Evolutionary conservation across 2,329 filamentous ascomycete species (phyloP).

Genomic region (Tolypocladium guangdongense): DNA sequence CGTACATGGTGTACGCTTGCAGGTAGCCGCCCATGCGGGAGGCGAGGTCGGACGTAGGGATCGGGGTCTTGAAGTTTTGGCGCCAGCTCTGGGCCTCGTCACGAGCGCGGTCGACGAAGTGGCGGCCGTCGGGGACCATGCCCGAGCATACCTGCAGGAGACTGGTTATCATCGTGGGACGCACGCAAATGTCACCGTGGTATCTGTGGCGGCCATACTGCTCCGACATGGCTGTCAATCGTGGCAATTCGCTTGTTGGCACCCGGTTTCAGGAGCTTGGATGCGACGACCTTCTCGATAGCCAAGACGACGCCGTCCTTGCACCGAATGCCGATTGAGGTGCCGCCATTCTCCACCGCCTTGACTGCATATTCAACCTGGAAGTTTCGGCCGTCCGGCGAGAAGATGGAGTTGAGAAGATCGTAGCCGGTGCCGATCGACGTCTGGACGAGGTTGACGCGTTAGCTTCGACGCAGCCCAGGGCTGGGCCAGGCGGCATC

Average conservation of each 20-base stretch:
- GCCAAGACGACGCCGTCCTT: constrained; percentile 95
- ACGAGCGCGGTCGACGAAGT: constrained; percentile 88
- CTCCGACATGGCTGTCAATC: constrained; percentile 85
- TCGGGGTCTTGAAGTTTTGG: constrained; percentile 87
- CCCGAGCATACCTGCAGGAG: constrained; percentile 77
- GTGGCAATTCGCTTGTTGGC: constrained; percentile 97
- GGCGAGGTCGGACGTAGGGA: constrained; percentile 78
- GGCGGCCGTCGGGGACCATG: constrained; percentile 86
- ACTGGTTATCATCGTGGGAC: neutral
- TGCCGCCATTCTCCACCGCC: constrained; percentile 96
- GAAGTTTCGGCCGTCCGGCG: constrained; percentile 96
- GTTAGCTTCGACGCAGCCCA: constrained; percentile 3
- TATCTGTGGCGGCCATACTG: constrained; percentile 48
- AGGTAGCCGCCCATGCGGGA: constrained; percentile 92
- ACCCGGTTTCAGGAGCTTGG: constrained; percentile 87
- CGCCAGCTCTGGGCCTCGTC: constrained; percentile 91
- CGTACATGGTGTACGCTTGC: constrained; percentile 96
- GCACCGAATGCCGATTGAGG: constrained; percentile 89
- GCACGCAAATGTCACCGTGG: neutral
- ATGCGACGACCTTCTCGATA: constrained; percentile 90
- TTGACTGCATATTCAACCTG: constrained; percentile 99
- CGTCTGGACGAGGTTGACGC: constrained; percentile 48
- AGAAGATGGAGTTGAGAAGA: constrained; percentile 99
- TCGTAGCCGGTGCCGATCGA: constrained; percentile 99
- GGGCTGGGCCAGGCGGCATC: neutral